Base-by-base conservation (phyloP, 2,329 filamentous ascomycete species). In the Talaromyces sp. region DNA sequence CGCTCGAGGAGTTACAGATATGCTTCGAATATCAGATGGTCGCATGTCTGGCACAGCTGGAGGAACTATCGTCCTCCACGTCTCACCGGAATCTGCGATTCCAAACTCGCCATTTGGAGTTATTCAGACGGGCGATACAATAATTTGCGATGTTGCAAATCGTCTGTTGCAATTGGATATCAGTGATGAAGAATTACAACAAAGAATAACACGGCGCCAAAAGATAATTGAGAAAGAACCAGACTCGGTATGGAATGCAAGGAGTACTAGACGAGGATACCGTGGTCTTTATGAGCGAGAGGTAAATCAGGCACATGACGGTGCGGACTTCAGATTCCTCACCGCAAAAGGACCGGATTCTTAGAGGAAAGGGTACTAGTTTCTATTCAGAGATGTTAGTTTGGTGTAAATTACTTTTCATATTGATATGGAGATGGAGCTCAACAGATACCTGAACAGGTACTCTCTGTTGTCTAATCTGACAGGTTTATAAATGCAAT, bases 11-110 rank as follows among this genome's bases (percentile, higher is more conserved):
- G 81, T 85, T 1, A 77, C 75, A 31, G 83, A 85, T 68, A 85
- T 85, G 83, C 70, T 85, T 35, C 75, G 84, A 0, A 71, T 85
- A 6, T 82, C 79, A 0, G 84, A 86, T 72, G 83, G 84, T 1
- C 75, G 84, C 24, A 85, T 86, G 82, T 82, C 78, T 39, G 83
- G 84, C 0, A 86, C 83, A 5, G 83, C 84, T 3, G 83, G 83
- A 1, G 83, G 83, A 3, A 85, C 83, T 0, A 83, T 86, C 19
- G 76, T 83, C 2, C 72, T 86, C 22, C 83, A 86, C 67, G 78
- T 85, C 33, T 83, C 81, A 3, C 84, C 84, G 0, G 84, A 86
- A 69, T 77, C 81, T 3, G 82, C 77, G 1, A 68, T 83, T 14
- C 75, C 79, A 0, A 78, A 79, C 22, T 82, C 80, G 0, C 77